Base-by-base conservation (phyloP, 768 basidiomycete species). In the Gautieria morchelliformis region DNA sequence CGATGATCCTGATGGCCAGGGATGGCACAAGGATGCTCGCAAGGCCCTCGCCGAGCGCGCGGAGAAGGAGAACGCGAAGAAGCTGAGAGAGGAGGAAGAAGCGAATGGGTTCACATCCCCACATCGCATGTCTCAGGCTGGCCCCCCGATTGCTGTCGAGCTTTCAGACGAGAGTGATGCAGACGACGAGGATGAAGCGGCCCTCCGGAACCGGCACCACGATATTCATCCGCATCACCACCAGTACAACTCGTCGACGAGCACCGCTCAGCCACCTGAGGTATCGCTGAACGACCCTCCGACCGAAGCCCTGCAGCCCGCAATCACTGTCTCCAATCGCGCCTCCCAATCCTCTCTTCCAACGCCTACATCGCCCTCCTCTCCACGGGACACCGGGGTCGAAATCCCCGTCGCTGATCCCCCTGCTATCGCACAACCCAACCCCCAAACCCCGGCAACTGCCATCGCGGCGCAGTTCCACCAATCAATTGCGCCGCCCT, bases 91-190 rank as follows among this genome's bases (percentile, higher is more conserved):
- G 50, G 53, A 62, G 42, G 39, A 32, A 40, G 51, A 55, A 42
- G 41, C 15, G 27, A 51, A 48, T 9, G 35, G 20, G 6, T 32
- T 41, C 41, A 19, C 59, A 42, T 37, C 53, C 52, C 14, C 53
- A 44, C 24, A 53, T 48, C 20, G 22, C 20, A 12, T 5, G 12
- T 47, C 41, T 40, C 66, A 72, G 17, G 62, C 68, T 22, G 76
- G 71, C 14, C 87, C 85, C 7, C 87, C 88, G 3, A 87, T 89
- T 45, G 77, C 83, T 27, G 81, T 85, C 27, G 87, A 89, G 65
- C 54, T 88, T 63, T 89, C 87, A 62, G 89, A 89, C 66, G 87
- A 89, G 67, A 88, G 87, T 61, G 88, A 87, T n/a, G 76, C 64
- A 41, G 79, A 76, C 20, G 85, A 87, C 56, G 79, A 81, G 42